Conservation (phyloP, 805 yeast genomes). For the Henningerozyma blattae region DNA sequence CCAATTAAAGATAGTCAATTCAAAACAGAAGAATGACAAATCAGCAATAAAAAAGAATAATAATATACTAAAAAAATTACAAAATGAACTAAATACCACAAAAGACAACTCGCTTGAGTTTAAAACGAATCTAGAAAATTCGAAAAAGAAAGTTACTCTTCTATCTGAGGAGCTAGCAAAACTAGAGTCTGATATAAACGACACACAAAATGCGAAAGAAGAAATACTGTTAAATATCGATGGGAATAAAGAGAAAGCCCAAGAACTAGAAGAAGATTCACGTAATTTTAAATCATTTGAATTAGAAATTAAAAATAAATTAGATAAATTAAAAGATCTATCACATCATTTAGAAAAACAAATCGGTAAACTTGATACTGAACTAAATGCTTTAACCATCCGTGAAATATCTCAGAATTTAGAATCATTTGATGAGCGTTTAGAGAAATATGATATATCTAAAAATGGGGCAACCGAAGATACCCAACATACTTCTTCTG, state of each 20-base stretch:
- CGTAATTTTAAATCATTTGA: slow-evolving; percentile 52
- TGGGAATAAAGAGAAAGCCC: slow-evolving; percentile 29
- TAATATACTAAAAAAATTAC: slow-evolving; percentile 35
- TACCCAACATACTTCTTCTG: too few species aligned
- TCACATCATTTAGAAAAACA: slow-evolving; percentile 29
- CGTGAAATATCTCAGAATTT: slow-evolving; percentile 38
- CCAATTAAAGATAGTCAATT: slow-evolving; percentile 39
- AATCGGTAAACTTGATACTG: slow-evolving; percentile 27
- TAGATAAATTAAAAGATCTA: slow-evolving; percentile 41
- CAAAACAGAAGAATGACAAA: slow-evolving; percentile 46
- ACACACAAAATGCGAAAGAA: slow-evolving; percentile 31
- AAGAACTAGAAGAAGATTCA: slow-evolving; percentile 31
- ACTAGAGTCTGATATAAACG: slow-evolving; percentile 26
- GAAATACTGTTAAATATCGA: slow-evolving; percentile 29
- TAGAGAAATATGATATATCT: too few species aligned
- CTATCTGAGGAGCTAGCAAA: slow-evolving; percentile 18
- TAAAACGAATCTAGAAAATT: slow-evolving; percentile 18
- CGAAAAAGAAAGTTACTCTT: slow-evolving; percentile 24
- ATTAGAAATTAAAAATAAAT: slow-evolving; percentile 50
- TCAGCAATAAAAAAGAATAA: slow-evolving; percentile 48
- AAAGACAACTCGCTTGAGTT: slow-evolving; percentile 23
- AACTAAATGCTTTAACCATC: slow-evolving; percentile 32
- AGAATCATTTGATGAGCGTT: slow-evolving; percentile 6
- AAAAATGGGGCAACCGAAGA: not conserved
- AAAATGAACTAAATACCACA: slow-evolving; percentile 35